Evolutionary conservation across 2,329 filamentous ascomycete genomes (phyloP).

Genomic region (Cladosporium sp.): DNA sequence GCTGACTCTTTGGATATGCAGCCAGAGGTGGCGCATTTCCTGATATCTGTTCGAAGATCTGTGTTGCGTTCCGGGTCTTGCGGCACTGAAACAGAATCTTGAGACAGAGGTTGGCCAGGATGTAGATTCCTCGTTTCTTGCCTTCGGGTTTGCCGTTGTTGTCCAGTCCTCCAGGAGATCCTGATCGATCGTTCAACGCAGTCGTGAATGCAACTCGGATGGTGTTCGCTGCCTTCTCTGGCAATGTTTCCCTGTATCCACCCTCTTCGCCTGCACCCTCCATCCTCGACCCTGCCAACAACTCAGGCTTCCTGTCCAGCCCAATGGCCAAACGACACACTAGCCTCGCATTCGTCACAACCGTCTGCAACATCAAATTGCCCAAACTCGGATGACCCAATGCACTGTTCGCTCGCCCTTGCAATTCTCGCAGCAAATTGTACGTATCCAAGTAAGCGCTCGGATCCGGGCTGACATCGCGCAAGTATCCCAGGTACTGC

Average conservation of each 20-base stretch:
- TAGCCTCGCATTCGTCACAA: constrained; percentile 74
- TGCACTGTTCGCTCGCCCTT: constrained; percentile 80
- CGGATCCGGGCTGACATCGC: constrained; percentile 75
- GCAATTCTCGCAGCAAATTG: constrained; percentile 65
- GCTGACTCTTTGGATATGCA: constrained; percentile 78
- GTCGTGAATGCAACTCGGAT: constrained; percentile 89
- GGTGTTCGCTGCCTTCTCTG: constrained; percentile 82
- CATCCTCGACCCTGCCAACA: constrained; percentile 61
- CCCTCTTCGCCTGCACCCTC: constrained; percentile 47
- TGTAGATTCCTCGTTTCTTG: constrained; percentile 83
- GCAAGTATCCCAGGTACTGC: constrained; percentile 75
- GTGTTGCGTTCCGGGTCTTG: constrained; percentile 77
- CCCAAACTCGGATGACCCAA: constrained; percentile 76
- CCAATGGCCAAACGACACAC: constrained; percentile 80
- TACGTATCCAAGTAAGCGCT: constrained; percentile 72
- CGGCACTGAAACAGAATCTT: constrained; percentile 85
- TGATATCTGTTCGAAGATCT: constrained; percentile 84
- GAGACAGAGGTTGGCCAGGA: constrained; percentile 84
- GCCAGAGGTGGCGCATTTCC: constrained; percentile 75
- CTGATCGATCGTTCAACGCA: constrained; percentile 75
- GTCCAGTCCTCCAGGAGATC: constrained; percentile 46
- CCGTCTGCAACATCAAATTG: constrained; percentile 75
- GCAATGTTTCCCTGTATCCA: constrained; percentile 70
- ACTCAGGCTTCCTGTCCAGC: constrained; percentile 73
- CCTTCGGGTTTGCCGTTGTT: constrained; percentile 66